These are phyloP conservation scores for Biscogniauxia marginata DNA, from an alignment of 2,329 filamentous ascomycete genomes.

Conservation along the genomic window DNA sequence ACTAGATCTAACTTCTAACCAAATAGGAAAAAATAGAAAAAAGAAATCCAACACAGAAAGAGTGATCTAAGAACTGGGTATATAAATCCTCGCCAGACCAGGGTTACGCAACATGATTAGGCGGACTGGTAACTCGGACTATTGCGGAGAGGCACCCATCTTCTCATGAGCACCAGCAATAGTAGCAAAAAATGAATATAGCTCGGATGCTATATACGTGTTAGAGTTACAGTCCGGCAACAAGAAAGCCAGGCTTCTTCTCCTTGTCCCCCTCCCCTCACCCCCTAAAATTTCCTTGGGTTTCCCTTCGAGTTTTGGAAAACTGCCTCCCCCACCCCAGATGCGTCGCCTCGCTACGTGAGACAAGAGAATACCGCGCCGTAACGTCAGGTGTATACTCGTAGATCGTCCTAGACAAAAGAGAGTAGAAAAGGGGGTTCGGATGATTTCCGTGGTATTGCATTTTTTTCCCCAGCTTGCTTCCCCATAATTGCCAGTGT, in stretches of 20 bases:
- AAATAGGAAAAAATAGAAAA: neutral
- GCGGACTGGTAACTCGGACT: neutral
- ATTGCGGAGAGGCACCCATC: neutral
- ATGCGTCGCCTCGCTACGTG: neutral
- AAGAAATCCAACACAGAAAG: neutral
- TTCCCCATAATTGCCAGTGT: conserved; percentile 1
- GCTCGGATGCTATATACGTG: conserved; percentile 20
- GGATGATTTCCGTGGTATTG: conserved; percentile 9
- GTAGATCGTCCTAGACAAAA: conserved; percentile 13
- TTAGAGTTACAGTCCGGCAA: conserved; percentile 13
- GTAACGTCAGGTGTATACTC: conserved; percentile 10
- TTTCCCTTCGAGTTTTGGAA: neutral
- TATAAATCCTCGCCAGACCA: neutral
- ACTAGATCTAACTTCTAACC: neutral
- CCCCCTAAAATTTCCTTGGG: neutral
- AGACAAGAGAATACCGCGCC: conserved; percentile 1
- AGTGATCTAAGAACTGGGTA: neutral
- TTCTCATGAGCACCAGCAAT: neutral
- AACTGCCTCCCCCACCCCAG: neutral
- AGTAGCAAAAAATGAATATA: conserved; percentile 17
- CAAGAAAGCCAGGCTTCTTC: conserved; percentile 1
- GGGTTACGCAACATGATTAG: neutral
- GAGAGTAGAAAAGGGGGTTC: conserved; percentile 8
- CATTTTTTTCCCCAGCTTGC: conserved; percentile 1
- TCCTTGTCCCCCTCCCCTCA: neutral